Conservation (phyloP, 129 eudicot species). For the Logfia minima region DNA sequence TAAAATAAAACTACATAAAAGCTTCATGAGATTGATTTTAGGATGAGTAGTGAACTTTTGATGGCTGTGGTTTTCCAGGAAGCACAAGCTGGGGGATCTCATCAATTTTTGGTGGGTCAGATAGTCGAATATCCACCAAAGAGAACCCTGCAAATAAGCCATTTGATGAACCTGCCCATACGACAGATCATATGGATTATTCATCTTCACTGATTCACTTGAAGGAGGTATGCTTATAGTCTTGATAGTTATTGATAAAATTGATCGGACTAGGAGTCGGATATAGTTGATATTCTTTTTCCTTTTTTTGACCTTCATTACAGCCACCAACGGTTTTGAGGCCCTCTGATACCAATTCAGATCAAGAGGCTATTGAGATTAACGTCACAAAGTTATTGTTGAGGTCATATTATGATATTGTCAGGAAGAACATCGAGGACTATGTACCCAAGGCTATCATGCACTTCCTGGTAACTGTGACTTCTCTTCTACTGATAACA, state of each 20-base stretch:
- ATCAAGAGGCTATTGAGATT: conserved; percentile 77
- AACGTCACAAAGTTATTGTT: conserved; percentile 64
- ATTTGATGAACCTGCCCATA: conserved; percentile 63
- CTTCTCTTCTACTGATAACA: neutral
- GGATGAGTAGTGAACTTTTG: conserved; percentile 1
- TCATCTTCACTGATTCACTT: conserved; percentile 67
- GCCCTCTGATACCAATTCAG: conserved; percentile 83
- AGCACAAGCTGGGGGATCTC: conserved; percentile 89
- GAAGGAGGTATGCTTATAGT: conserved; percentile 58
- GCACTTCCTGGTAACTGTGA: conserved; percentile 83
- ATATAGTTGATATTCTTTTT: conserved; percentile 7
- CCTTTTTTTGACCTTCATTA: conserved; percentile 16
- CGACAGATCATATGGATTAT: conserved; percentile 57
- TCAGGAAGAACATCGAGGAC: conserved; percentile 94
- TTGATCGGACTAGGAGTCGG: neutral
- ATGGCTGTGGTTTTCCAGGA: conserved; percentile 30
- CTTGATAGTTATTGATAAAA: neutral
- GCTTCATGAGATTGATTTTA: neutral
- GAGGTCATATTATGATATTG: conserved; percentile 94
- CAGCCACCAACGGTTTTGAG: conserved; percentile 91
- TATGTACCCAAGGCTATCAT: conserved; percentile 93
- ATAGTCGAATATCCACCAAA: conserved; percentile 58
- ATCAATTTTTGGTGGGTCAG: conserved; percentile 78
- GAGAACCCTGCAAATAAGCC: conserved; percentile 66
- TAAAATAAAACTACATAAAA: neutral